Base-by-base conservation (phyloP, 2,329 filamentous ascomycete species). In the Fusarium napiforme region DNA sequence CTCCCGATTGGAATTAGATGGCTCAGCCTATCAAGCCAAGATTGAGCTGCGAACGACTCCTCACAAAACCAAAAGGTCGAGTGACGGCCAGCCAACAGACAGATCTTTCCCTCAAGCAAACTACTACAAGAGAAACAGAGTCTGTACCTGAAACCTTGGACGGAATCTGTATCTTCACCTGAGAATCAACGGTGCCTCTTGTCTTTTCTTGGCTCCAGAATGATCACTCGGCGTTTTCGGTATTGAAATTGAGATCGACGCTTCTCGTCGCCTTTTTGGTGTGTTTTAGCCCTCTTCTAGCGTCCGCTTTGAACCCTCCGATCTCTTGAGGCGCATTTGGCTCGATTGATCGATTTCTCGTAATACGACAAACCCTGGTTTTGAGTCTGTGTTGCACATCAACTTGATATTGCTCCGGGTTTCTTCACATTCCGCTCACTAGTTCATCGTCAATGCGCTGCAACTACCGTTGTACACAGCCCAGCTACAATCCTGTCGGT, bases 211-310 rank as follows among this genome's bases (percentile, higher is more conserved):
- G 46, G 65, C 32, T 69, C 28, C 30, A 63, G 63, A 74, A 72
- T 74, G 46, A 50, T 47, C 50, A 34, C 36, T 69, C 68, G 60
- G 71, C 58, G 26, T n/a, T 61, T 61, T 64, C 71, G 71, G 59
- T 55, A 74, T 60, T 69, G 60, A 55, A 63, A 74, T 69, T 72
- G 60, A 56, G 72, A 74, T 74, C 72, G 49, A 19, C 72, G 21
- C 60, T 62, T 37, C 42, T 43, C 59, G 42, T 60, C 64, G 42
- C 64, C 39, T 42, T 55, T 74, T 74, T 65, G 37, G 71, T 63
- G 49, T 57, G 57, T 53, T 64, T 57, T 65, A 63, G 53, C 53
- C 53, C 47, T 55, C 52, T 28, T 32, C 42, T 70, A 60, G 71
- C 30, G 71, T 50, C 56, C 47, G 55, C 50, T 58, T 53, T 59